Evolutionary conservation across 129 eudicot species (phyloP).

Genomic region (Saposhnikovia divaricata): DNA sequence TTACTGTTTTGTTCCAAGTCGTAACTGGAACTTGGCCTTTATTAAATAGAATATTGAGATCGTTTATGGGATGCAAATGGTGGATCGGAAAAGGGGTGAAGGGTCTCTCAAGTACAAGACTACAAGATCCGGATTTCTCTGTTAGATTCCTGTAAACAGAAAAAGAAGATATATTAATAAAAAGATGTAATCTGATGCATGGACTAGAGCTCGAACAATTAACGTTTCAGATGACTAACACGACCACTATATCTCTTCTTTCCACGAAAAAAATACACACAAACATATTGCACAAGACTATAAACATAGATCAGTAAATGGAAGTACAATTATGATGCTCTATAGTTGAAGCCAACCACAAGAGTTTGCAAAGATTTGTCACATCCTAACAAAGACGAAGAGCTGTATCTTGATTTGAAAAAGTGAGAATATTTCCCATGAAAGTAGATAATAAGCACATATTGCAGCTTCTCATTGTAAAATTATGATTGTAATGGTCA

Average conservation of each 20-base stretch:
- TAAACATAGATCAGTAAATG: not conserved
- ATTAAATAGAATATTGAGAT: conserved; percentile 58
- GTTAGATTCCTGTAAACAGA: conserved; percentile 56
- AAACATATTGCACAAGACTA: not conserved
- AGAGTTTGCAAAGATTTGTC: not conserved
- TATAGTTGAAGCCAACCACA: not conserved
- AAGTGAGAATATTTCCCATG: not conserved
- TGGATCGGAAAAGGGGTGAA: conserved; percentile 87
- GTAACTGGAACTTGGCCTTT: conserved; percentile 88
- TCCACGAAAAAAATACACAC: not conserved
- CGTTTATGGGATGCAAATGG: conserved; percentile 51
- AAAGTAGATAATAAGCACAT: not conserved
- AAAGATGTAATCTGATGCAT: not conserved
- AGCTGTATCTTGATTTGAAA: not conserved
- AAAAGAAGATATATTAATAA: conserved; percentile 3
- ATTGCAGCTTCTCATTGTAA: not conserved
- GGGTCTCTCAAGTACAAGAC: conserved; percentile 91
- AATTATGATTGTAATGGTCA: not conserved
- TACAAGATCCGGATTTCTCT: conserved; percentile 68
- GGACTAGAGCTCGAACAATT: not conserved
- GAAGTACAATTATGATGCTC: not conserved
- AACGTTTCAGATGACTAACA: not conserved
- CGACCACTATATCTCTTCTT: not conserved
- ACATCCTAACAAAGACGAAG: not conserved
- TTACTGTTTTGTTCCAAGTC: conserved; percentile 62